Percentiles rank a stretch among this genome's conserved stretches.
phyloP scores from a whole-genome alignment of 2,329 filamentous ascomycete genomes.

The Saccharata proteae region DNA sequence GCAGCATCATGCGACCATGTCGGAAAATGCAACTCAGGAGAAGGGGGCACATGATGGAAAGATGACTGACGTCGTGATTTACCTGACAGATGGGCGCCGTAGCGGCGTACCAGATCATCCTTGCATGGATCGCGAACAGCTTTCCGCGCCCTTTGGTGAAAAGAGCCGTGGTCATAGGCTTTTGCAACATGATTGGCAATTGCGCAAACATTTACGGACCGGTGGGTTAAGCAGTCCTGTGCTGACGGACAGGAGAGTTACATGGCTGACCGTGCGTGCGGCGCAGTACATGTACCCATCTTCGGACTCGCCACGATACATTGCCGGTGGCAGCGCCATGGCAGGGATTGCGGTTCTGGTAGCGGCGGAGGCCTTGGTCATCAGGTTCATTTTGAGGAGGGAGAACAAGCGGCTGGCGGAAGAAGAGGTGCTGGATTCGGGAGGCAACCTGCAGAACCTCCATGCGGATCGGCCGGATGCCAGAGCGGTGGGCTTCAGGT shows the following conservation, averaged over 20 bases:
- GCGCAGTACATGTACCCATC: slow-evolving; percentile 23
- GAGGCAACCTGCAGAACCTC: background rate
- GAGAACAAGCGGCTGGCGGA: slow-evolving; percentile 24
- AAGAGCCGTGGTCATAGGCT: slow-evolving; percentile 18
- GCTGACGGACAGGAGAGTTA: no score
- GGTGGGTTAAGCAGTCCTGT: no score
- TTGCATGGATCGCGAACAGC: slow-evolving; percentile 21
- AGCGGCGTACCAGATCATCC: slow-evolving; percentile 19
- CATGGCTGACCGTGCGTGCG: no score
- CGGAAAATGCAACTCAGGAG: no score
- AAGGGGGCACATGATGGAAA: no score
- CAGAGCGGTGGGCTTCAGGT: slow-evolving; percentile 6
- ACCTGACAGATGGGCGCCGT: slow-evolving; percentile 12
- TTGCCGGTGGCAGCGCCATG: slow-evolving; percentile 24
- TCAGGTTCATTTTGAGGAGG: slow-evolving; percentile 20
- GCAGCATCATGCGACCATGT: no score
- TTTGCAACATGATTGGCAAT: slow-evolving; percentile 24
- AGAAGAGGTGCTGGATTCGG: slow-evolving; percentile 9
- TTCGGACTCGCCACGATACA: slow-evolving; percentile 24
- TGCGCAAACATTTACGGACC: slow-evolving; percentile 23
- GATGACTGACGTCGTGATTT: no score
- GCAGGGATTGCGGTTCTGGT: slow-evolving; percentile 24
- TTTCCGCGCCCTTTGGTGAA: slow-evolving; percentile 23
- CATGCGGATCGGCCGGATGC: background rate
- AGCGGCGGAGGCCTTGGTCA: slow-evolving; percentile 21